Conservation (phyloP, 495 filamentous ascomycete genomes). For the Chaetomium cochliodes region DNA sequence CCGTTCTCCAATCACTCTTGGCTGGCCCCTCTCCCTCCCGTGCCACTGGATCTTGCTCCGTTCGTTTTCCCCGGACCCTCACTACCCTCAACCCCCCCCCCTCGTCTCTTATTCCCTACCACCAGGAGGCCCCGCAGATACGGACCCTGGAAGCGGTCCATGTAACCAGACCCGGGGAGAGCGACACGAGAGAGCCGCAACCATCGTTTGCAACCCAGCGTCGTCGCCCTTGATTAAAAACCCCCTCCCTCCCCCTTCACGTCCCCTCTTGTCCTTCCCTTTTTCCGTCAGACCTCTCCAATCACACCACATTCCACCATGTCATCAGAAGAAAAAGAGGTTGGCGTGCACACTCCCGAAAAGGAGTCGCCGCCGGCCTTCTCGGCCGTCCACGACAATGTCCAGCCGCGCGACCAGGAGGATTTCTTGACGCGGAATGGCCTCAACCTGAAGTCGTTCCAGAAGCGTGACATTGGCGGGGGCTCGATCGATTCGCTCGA, state of each 20-base stretch:
- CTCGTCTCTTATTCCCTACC: not conserved
- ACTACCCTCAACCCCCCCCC: not conserved
- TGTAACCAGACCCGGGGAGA: not conserved
- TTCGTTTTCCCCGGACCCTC: not conserved
- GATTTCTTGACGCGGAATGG: constrained; percentile 54
- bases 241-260: not conserved
- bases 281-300: not conserved
- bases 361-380: constrained; percentile 34
- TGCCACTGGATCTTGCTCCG: constrained; percentile 2
- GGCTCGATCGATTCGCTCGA: constrained; percentile 46
- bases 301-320: constrained; percentile 22
- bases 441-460: constrained; percentile 51
- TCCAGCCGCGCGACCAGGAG: constrained; percentile 25
- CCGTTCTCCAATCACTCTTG: no score
- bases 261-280: not conserved
- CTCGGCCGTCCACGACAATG: constrained; percentile 22
- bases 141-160: constrained; percentile 4
- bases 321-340: constrained; percentile 34
- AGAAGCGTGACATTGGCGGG: constrained; percentile 41
- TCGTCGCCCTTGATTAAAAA: not conserved
- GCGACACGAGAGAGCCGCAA: not conserved
- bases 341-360: constrained; percentile 25
- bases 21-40: not conserved
- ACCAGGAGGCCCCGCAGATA: not conserved
- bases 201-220: not conserved